These are phyloP conservation scores for Ceratocystis harringtonii DNA, from an alignment of 2,329 filamentous ascomycete species.

Conservation along the genomic window DNA sequence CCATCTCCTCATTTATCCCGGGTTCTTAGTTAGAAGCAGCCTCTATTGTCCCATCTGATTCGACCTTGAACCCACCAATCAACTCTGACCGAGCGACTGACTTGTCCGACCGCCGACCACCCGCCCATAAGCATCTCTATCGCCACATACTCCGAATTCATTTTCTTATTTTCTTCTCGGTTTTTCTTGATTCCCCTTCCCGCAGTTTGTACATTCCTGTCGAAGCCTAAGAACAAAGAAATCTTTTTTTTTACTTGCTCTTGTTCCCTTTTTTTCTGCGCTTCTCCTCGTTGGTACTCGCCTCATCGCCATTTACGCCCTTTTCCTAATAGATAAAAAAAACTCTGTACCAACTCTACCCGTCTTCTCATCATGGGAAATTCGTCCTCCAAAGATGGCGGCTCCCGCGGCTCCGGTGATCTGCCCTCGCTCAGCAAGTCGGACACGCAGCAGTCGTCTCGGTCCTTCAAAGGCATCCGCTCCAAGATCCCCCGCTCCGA, in stretches of 20 bases:
- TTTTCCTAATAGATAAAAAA: too few species aligned
- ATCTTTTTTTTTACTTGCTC: not conserved
- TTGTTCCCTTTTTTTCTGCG: not conserved
- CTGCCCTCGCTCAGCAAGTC: slow-evolving; percentile 74
- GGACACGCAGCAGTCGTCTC: slow-evolving; percentile 82
- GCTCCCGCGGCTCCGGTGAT: slow-evolving; percentile 6
- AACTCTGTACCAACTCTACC: not conserved
- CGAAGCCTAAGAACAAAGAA: not conserved
- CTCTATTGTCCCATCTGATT: not conserved
- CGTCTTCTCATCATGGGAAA: slow-evolving; percentile 14
- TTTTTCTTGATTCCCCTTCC: not conserved
- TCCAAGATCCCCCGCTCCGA: slow-evolving; percentile 72
- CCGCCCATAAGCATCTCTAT: not conserved
- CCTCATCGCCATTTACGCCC: not conserved
- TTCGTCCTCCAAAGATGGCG: slow-evolving; percentile 14
- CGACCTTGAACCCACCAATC: not conserved
- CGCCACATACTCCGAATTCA: not conserved
- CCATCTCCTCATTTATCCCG: too few species aligned
- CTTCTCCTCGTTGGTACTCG: not conserved
- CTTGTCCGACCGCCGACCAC: not conserved
- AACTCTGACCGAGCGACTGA: not conserved
- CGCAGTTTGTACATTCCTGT: not conserved
- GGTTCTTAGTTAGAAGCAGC: not conserved
- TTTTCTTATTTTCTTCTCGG: not conserved
- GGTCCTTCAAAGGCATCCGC: slow-evolving; percentile 69